These are phyloP conservation scores for Purshia tridentata DNA, from an alignment of 306 rosid genomes.

Conservation along the genomic window DNA sequence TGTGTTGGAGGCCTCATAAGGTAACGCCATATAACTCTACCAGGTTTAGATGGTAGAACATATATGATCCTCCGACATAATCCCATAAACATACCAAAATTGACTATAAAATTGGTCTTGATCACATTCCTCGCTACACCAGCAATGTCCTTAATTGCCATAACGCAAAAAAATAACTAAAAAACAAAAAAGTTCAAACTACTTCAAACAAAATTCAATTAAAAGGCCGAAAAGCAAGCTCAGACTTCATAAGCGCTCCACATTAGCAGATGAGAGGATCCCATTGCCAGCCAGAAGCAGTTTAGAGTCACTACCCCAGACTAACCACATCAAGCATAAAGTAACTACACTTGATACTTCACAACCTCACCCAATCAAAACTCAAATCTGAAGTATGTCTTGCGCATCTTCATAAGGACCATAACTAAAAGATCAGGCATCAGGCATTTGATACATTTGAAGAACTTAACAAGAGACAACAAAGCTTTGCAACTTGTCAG, in stretches of 20 bases:
- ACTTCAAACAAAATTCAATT: slow-evolving; percentile 9
- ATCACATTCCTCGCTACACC: neutral
- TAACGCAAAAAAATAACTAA: neutral
- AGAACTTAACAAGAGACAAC: slow-evolving; percentile 9
- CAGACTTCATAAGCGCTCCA: slow-evolving; percentile 20
- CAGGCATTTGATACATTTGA: neutral
- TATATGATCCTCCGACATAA: neutral
- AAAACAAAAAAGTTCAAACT: neutral
- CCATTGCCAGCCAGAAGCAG: slow-evolving; percentile 27
- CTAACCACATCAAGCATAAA: slow-evolving; percentile 27
- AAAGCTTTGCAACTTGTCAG: neutral
- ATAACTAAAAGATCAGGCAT: slow-evolving; percentile 23
- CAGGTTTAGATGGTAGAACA: neutral
- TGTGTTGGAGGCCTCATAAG: slow-evolving; percentile 5
- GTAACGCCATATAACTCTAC: slow-evolving; percentile 12
- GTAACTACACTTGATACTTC: slow-evolving; percentile 24
- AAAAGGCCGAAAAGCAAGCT: slow-evolving; percentile 22
- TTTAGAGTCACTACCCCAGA: slow-evolving; percentile 22
- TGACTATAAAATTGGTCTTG: neutral
- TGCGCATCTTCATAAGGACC: slow-evolving; percentile 18
- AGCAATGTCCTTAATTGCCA: neutral
- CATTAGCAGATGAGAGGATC: slow-evolving; percentile 26
- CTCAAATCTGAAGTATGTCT: slow-evolving; percentile 21
- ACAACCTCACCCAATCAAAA: slow-evolving; percentile 24
- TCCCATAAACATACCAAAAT: neutral